Base-by-base conservation (phyloP, 2,329 filamentous ascomycete genomes). In the Corinectria fuckeliana region DNA sequence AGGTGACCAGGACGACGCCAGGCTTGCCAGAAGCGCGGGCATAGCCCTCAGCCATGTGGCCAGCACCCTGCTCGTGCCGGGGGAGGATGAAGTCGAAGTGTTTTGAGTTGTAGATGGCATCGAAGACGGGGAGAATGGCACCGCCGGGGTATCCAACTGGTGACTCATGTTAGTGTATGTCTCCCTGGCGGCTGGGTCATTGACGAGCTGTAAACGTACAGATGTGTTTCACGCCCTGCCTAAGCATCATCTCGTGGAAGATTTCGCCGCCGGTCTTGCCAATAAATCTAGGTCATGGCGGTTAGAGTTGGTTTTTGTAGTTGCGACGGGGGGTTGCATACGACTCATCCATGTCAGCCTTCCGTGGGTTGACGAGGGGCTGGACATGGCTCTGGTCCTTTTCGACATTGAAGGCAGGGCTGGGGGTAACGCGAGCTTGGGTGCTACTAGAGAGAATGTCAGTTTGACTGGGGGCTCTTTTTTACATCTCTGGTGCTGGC, bases 201-300 rank as follows among this genome's bases (percentile, higher is more conserved):
- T 45, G n/a, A n/a, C 25, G 42, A 32, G 26, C 41, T 34, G 48
- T 69, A 63, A 89, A 9, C 92, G 74, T 84, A 96, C 92, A 98
- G 73, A 98, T 86, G 77, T 97, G 92, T 81, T 97, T 95, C 56
- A 99, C 94, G 69, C 84, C 86, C 70, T 94, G 91, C 73, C 94
- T 86, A 62, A 96, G 84, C 93, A 99, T 97, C 94, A 98, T 98
- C 80, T 98, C 94, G 78, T 98, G 93, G 79, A 98, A 97, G 70
- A 98, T 97, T 78, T 97, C 90, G 74, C 95, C 95, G 74, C 95
- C 94, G 49, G 88, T 96, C 84, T 93, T 94, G 64, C 94, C 94
- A 73, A 98, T 92, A 77, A 98, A 96, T 61, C 89, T 92, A 67
- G 26, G 45, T 50, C 42, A 54, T 48, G 16, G 30, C 42, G 20